phyloP scores from a whole-genome alignment of 2,329 filamentous ascomycete species.

The Exophiala lecanii-corni region DNA sequence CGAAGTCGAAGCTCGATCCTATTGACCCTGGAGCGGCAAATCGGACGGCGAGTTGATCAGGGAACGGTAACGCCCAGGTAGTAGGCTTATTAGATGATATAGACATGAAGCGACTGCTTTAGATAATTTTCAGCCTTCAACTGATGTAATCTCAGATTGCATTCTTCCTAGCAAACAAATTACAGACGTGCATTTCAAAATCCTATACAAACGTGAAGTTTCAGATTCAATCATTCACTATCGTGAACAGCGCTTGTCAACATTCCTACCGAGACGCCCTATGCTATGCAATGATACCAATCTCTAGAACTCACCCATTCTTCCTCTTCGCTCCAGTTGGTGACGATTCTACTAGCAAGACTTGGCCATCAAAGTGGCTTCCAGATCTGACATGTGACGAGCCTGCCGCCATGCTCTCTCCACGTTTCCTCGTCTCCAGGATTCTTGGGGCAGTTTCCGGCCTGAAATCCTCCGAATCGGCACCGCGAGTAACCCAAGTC shows the following conservation, averaged over 20 bases:
- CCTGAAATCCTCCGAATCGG: not conserved
- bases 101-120: too few relatives aligned
- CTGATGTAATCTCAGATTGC: too few relatives aligned
- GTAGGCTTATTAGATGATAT: too few relatives aligned
- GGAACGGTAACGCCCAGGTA: not conserved
- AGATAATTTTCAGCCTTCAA: too few relatives aligned
- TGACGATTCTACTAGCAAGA: not conserved
- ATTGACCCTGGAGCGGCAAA: too few relatives aligned
- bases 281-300: too few relatives aligned
- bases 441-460: not conserved
- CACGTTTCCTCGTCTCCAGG: not conserved
- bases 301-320: conserved; percentile 8
- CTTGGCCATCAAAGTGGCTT: not conserved
- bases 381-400: not conserved
- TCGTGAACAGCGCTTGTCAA: too few relatives aligned
- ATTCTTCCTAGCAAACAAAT: too few relatives aligned
- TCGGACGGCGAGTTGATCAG: not conserved
- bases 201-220: too few relatives aligned
- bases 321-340: conserved; percentile 1
- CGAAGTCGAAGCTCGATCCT: conserved; percentile 1
- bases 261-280: too few relatives aligned
- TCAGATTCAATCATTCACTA: too few relatives aligned
- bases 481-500: conserved; percentile 9
- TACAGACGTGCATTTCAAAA: too few relatives aligned
- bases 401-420: not conserved